Base-by-base conservation (phyloP, 495 filamentous ascomycete species). In the Daldinia loculata region DNA sequence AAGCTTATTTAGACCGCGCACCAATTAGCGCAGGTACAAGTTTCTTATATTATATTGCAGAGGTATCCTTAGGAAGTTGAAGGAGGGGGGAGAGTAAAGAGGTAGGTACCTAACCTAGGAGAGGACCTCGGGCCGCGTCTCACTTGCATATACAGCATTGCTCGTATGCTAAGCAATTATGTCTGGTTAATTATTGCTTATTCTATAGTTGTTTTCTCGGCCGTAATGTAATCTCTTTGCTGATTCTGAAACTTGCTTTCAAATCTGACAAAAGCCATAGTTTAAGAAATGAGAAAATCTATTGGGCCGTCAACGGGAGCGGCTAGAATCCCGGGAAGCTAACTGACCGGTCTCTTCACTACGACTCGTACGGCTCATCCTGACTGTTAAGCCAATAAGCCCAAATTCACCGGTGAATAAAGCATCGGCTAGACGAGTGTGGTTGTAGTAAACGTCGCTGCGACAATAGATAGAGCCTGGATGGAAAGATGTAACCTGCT, bases 1-100 rank as follows among this genome's bases (percentile, higher is more conserved):
- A 75, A 75, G 73, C 75, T 77, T 77, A 75, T 71, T 73, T 75
- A 41, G 70, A 75, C 75, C 63, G 67, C 71, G 71, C 24, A 67
- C 55, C 59, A 63, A 63, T 60, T 67, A 56, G 57, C 51, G 30
- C 5, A 30, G 36, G 27, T 51, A 58, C n/a, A 57, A 27, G 41
- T 30, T 39, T 34, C 17, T 24, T 24, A 19, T 15, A 11, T 57
- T 62, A 58, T 57, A 53, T 48, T 36, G 22, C 12, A 32, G 22
- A 60, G 29, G 55, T 57, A 41, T 22, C 17, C 17, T 52, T 27
- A 24, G 34, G n/a, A 26, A 19, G 32, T 15, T 27, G 55, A 39
- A 41, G 53, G 22, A 7, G 51, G 36, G 39, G 6, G 43, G 12
- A 45, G 12, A 30, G 11, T 29, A 6, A 48, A 24, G 17, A 11